Evolutionary conservation across 2,329 filamentous ascomycete species (phyloP), one percentile per base, ranked within the genome.

Genomic region (Ascochyta koolunga): DNA sequence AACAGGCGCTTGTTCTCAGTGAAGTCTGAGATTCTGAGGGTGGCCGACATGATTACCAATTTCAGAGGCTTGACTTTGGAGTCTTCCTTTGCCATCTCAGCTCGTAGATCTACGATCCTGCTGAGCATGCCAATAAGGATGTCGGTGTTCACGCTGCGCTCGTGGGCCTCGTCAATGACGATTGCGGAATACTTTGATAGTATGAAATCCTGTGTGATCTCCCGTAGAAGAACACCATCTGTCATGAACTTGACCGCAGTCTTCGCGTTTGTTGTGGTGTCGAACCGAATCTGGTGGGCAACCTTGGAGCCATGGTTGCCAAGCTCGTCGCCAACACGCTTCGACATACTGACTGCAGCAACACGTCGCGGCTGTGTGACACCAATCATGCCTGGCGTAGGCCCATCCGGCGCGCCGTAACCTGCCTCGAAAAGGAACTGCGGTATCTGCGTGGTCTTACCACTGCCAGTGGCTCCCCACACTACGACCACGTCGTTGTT

Each of bases 241-340:
- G 95, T 99, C 93, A 99, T 97, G 77, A 98, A 99, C 73, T 99
- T 99, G 73, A 99, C 86, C 5, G 91, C 89, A 0, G 95, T 99
- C 46, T 91, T 88, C 24, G 86, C 80, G 42, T 87, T 86, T 1
- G 89, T 87, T 0, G 88, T 93, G 43, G 89, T 91, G 70, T 99
- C 95, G 62, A 98, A 99, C 21, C 96, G 89, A 65, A 99, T 97
- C 72, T 75, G 95, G 72, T 98, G 96, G 4, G 90, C 91, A 6
- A 99, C 93, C 41, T 84, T 84, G 22, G 88, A 81, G n/a, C 86
- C 87, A 65, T 88, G 86, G 40, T 89, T 82, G 1, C 91, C 92
- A 36, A 99, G 76, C 71, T 99, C 95, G 59, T 93, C 87, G 0
- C 84, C 86, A 19, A 99, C 93, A 71, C 95, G 89, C 72, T 92